These are phyloP conservation scores for Suhomyces sp. DNA, from an alignment of 805 yeast genomes.

Conservation along the genomic window DNA sequence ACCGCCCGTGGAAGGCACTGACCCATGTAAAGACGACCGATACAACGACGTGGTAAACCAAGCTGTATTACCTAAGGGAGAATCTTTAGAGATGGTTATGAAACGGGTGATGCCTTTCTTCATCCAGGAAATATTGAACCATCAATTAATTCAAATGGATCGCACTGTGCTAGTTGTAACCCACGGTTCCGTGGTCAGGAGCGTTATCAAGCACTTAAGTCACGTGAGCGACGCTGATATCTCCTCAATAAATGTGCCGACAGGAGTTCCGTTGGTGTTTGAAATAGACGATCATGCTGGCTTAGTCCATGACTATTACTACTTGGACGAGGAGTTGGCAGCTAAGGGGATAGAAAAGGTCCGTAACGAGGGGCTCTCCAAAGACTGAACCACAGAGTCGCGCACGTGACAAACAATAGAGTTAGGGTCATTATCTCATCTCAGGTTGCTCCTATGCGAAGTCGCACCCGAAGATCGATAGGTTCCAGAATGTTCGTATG, in stretches of 20 bases:
- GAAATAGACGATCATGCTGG: conserved; percentile 33
- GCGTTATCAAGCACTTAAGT: conserved; percentile 37
- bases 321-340: conserved; percentile 41
- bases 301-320: conserved; percentile 30
- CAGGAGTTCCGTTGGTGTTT: conserved; percentile 44
- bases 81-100: conserved; percentile 38
- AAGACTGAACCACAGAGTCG: background rate
- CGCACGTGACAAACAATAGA: background rate
- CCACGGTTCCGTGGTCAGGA: conserved; percentile 43
- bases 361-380: conserved; percentile 21
- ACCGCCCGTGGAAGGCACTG: conserved; percentile 26
- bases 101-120: conserved; percentile 39
- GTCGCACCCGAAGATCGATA: conserved; percentile 4
- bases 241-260: conserved; percentile 41
- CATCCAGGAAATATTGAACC: conserved; percentile 24
- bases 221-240: conserved; percentile 37
- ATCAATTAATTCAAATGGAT: conserved; percentile 20
- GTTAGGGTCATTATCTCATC: background rate
- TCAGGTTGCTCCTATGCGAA: conserved; percentile 1
- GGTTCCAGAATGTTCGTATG: conserved; percentile 2
- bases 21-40: conserved; percentile 35
- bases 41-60: conserved; percentile 24
- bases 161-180: conserved; percentile 38
- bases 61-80: conserved; percentile 35
- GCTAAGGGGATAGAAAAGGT: conserved; percentile 36